Conservation (phyloP, 1,284 basidiomycete species). For the Rhodotorula sp. region DNA sequence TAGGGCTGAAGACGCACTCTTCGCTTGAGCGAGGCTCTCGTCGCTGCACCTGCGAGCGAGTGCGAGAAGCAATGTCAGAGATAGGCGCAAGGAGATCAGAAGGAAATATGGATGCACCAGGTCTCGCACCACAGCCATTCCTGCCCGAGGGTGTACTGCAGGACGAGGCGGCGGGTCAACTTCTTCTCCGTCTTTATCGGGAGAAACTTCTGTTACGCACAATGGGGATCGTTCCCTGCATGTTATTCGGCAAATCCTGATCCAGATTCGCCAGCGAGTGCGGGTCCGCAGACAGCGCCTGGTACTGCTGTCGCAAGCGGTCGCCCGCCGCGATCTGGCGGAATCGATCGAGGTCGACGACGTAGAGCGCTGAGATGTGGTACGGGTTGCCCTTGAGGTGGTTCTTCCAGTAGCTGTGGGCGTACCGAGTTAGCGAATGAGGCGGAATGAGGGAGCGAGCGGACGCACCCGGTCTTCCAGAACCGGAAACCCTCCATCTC, state of each 20-base stretch:
- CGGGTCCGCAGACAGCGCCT: slow-evolving; percentile 87
- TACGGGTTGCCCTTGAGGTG: slow-evolving; percentile 77
- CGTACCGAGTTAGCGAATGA: slow-evolving; percentile 45
- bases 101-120: slow-evolving; percentile 57
- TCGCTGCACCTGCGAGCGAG: slow-evolving; percentile 52
- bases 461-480: slow-evolving; percentile 73
- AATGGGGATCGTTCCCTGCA: slow-evolving; percentile 53
- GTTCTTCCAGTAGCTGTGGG: slow-evolving; percentile 74
- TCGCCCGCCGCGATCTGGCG: slow-evolving; percentile 70
- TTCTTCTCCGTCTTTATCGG: background rate
- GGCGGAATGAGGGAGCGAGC: slow-evolving; percentile 2
- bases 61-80: background rate
- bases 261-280: slow-evolving; percentile 92
- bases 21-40: slow-evolving; percentile 71
- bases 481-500: slow-evolving; percentile 98
- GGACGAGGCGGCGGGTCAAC: background rate
- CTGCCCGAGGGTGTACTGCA: slow-evolving; percentile 74
- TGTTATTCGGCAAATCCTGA: slow-evolving; percentile 91
- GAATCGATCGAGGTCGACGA: slow-evolving; percentile 94
- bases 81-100: background rate
- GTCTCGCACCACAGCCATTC: slow-evolving; percentile 83
- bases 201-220: slow-evolving; percentile 54
- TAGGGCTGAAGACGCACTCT: slow-evolving; percentile 56
- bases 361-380: slow-evolving; percentile 92
- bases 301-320: slow-evolving; percentile 86